phyloP scores from a whole-genome alignment of 768 basidiomycete genomes.

The Phlebiopsis flavidoalba region DNA sequence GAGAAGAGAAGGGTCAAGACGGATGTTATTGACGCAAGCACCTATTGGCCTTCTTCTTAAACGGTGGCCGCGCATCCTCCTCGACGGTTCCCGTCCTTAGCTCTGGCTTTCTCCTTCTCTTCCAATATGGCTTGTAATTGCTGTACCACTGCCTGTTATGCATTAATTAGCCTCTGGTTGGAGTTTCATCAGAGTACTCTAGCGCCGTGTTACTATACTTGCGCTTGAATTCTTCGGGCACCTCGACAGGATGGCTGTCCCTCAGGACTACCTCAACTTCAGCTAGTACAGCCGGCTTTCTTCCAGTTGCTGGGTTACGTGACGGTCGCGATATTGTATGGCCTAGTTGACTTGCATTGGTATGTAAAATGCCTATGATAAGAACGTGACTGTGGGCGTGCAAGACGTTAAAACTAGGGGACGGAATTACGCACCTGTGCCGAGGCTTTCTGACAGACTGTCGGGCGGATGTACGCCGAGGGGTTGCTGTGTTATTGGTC shows the following conservation, averaged over 20 bases:
- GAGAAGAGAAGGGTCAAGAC: background rate
- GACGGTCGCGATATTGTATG: conserved; percentile 90
- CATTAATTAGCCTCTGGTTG: background rate
- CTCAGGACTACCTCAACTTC: conserved; percentile 61
- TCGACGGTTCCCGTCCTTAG: conserved; percentile 22
- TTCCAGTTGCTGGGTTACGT: conserved; percentile 78
- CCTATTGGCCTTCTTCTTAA: conserved; percentile 28
- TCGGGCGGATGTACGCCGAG: conserved; percentile 56
- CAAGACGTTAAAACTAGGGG: background rate
- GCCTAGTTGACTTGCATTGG: conserved; percentile 77
- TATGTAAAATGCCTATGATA: conserved; percentile 76
- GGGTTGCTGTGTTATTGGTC: conserved; percentile 56
- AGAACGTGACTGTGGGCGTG: background rate
- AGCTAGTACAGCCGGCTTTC: conserved; percentile 64
- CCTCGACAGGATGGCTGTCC: conserved; percentile 76
- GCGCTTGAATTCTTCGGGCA: conserved; percentile 87
- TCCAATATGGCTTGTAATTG: conserved; percentile 81
- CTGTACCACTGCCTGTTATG: conserved; percentile 62
- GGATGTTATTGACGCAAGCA: conserved; percentile 17
- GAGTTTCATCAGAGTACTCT: background rate
- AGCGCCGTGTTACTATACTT: conserved; percentile 47
- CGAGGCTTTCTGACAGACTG: conserved; percentile 78
- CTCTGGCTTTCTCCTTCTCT: conserved; percentile 74
- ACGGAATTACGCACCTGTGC: conserved; percentile 41
- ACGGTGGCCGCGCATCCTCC: conserved; percentile 18